Evolutionary conservation across 2,329 filamentous ascomycete genomes (phyloP), one percentile per base, ranked within the genome.

Genomic region (Colletotrichum sp.): DNA sequence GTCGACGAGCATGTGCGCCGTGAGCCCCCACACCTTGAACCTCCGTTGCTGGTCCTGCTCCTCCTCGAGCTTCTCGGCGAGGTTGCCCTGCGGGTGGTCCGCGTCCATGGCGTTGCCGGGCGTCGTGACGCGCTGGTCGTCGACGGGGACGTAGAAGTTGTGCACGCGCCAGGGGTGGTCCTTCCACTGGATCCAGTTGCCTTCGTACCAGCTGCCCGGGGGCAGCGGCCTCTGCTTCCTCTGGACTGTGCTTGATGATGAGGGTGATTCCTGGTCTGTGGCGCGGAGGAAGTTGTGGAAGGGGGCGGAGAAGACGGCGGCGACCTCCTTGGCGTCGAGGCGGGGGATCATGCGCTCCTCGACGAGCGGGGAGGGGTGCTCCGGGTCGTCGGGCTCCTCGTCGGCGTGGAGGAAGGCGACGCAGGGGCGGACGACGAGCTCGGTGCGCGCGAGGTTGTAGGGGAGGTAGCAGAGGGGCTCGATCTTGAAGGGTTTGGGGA

Each of bases 1-100:
- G 85, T 99, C 96, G 7, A 98, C 95, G 71, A 98, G 84, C 71
- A 99, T 96, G 69, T 95, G 89, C 4, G 95, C 96, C 69, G 96
- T 99, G 95, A 99, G 96, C 19, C 96, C 96, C 91, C 96, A 98
- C 6, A 99, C 96, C 79, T 94, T 93, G 85, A 97, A 98, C 36
- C 36, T 39, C 36, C 36, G 36, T 39, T 39, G 36, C 36, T 39
- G 36, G 36, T 39, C 36, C 77, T 87, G 82, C 62, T 86, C 87
- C 78, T 89, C 87, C 73, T 91, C 87, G 19, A 89, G 80, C 77
- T 84, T 81, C 75, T 87, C 86, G 5, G 84, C 84, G 63, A 87
- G 81, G 57, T 86, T 84, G 69, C 87, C 86, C 82, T 91, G 85
- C 55, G 82, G 85, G 73, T 85, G 85, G 71, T 82, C 78, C 52